Percentiles rank a stretch among this genome's conserved stretches.
Conservation (phyloP, 805 yeast species). For the Candida argentea region DNA sequence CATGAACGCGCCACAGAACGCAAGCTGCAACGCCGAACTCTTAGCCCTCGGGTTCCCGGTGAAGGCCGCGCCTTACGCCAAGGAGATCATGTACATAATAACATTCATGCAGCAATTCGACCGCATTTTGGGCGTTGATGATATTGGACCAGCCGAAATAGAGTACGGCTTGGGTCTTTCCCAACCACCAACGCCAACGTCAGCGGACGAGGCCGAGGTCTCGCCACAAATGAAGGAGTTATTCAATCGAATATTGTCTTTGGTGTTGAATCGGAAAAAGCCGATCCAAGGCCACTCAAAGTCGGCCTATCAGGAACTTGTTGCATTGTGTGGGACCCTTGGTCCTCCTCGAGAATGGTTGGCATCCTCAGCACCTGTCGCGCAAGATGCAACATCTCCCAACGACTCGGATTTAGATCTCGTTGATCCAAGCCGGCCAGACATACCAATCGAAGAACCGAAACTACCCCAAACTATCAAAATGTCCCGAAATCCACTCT, state of each 20-base stretch:
- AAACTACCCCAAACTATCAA: not conserved
- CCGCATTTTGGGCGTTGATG: slow-evolving; percentile 12
- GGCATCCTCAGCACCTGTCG: slow-evolving; percentile 1
- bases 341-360: slow-evolving; percentile 34
- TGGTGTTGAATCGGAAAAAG: slow-evolving; percentile 28
- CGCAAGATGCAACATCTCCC: slow-evolving; percentile 5
- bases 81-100: slow-evolving; percentile 23
- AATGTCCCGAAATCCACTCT: slow-evolving; percentile 16
- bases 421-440: slow-evolving; percentile 15
- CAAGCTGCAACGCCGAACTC: slow-evolving; percentile 10
- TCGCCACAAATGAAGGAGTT: slow-evolving; percentile 23
- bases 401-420: too few relatives aligned
- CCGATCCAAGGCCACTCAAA: slow-evolving; percentile 10
- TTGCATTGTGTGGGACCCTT: slow-evolving; percentile 12
- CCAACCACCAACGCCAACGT: slow-evolving; percentile 1
- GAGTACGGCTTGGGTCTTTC: slow-evolving; percentile 25
- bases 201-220: slow-evolving; percentile 7
- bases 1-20: slow-evolving; percentile 9
- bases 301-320: slow-evolving; percentile 25
- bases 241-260: slow-evolving; percentile 20
- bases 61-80: slow-evolving; percentile 15
- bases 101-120: slow-evolving; percentile 23
- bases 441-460: not conserved
- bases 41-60: slow-evolving; percentile 28
- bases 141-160: slow-evolving; percentile 28